Percentiles rank a stretch among this genome's conserved stretches.
Conservation (phyloP, 192 early-diverging fungal genomes). For the Coemansia sp. region DNA sequence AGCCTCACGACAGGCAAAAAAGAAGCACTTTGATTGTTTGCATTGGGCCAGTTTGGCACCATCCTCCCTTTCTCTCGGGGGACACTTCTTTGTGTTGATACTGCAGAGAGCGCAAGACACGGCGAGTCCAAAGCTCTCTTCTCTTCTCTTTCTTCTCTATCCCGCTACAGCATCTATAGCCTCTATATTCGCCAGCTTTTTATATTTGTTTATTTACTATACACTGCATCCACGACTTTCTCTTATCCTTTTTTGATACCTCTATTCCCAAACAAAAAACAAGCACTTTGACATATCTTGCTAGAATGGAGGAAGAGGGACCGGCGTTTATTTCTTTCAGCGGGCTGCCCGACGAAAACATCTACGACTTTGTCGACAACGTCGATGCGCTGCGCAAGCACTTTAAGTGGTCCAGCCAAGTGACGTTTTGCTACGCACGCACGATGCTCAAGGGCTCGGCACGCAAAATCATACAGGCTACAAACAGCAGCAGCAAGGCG, state of each 20-base stretch:
- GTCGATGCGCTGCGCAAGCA: constrained; percentile 47
- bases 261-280: too few relatives aligned
- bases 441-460: constrained; percentile 49
- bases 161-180: too few relatives aligned
- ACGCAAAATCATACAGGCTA: constrained; percentile 23
- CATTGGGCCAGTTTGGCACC: too few relatives aligned
- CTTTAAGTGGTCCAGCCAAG: constrained; percentile 51
- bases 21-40: too few relatives aligned
- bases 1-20: too few relatives aligned
- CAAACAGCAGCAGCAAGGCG: constrained; percentile 1
- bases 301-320: constrained; percentile 51
- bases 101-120: too few relatives aligned
- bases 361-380: constrained; percentile 43
- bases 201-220: background rate
- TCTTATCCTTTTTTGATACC: background rate
- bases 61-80: too few relatives aligned
- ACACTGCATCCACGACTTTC: background rate
- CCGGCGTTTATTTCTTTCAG: constrained; percentile 49
- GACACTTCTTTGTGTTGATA: too few relatives aligned
- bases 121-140: too few relatives aligned
- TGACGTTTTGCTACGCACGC: constrained; percentile 46
- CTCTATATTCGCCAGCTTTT: background rate
- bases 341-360: constrained; percentile 38
- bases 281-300: too few relatives aligned
- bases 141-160: too few relatives aligned